phyloP scores from a whole-genome alignment of 176 grass and related monocot species.

The Coix lacrymajobi region DNA sequence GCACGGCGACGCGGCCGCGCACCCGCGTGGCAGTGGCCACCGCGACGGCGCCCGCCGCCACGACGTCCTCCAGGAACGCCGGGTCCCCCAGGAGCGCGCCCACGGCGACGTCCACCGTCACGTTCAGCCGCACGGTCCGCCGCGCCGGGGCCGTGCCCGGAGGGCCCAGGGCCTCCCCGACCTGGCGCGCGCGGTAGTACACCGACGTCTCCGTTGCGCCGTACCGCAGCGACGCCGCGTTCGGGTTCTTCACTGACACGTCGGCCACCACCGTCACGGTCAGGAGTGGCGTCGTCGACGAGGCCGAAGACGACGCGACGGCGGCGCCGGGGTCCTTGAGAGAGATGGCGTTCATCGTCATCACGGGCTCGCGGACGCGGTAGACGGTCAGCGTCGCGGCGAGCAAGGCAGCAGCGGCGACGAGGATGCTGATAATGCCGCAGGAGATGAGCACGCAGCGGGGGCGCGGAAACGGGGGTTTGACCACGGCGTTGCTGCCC shows the following conservation, averaged over 20 bases:
- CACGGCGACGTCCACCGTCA: slow-evolving; percentile 53
- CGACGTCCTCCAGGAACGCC: slow-evolving; percentile 36
- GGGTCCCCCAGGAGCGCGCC: slow-evolving; percentile 27
- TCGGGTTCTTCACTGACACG: slow-evolving; percentile 79
- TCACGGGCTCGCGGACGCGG: slow-evolving; percentile 63
- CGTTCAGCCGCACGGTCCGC: slow-evolving; percentile 48
- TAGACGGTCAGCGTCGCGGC: slow-evolving; percentile 41
- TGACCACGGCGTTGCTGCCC: background rate
- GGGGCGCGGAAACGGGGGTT: slow-evolving; percentile 7
- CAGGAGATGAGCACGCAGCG: slow-evolving; percentile 16
- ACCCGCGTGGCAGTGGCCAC: slow-evolving; percentile 54
- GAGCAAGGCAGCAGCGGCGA: background rate
- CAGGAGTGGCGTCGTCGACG: background rate
- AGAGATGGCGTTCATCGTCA: slow-evolving; percentile 68
- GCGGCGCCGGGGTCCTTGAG: slow-evolving; percentile 16
- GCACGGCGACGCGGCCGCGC: slow-evolving; percentile 44
- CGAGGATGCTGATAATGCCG: background rate
- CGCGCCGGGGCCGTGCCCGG: slow-evolving; percentile 41
- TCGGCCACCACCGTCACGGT: slow-evolving; percentile 45
- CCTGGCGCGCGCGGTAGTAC: slow-evolving; percentile 46
- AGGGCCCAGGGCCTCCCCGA: slow-evolving; percentile 38
- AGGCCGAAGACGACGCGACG: background rate
- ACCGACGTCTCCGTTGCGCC: slow-evolving; percentile 38
- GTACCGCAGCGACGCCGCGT: slow-evolving; percentile 59
- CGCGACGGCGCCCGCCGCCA: slow-evolving; percentile 23